These are phyloP conservation scores for Aspergillus pseudoglaucus DNA, from an alignment of 2,329 filamentous ascomycete genomes.

Conservation along the genomic window DNA sequence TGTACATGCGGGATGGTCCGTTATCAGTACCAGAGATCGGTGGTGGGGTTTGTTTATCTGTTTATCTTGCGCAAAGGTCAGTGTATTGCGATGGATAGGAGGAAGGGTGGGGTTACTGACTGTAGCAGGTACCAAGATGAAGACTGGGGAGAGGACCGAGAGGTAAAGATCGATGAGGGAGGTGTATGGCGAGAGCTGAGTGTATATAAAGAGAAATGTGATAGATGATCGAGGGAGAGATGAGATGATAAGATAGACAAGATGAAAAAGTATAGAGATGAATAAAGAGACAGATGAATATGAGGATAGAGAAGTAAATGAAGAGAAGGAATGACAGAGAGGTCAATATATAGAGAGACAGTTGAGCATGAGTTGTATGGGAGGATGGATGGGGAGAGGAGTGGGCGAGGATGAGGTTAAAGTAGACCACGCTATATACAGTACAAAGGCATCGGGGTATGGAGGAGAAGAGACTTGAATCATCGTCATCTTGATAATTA, in stretches of 20 bases:
- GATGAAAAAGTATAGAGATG: slow-evolving; percentile 7
- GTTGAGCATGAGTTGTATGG: not conserved
- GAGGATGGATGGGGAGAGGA: not conserved
- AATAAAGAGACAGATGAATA: not conserved
- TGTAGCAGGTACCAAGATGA: not conserved
- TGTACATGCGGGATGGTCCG: slow-evolving; percentile 3
- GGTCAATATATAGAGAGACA: not conserved
- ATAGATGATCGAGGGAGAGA: not conserved
- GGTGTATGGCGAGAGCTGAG: not conserved
- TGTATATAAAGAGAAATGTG: not conserved
- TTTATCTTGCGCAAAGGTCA: not conserved
- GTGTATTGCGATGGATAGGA: not conserved
- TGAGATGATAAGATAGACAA: not conserved
- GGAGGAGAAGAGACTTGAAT: not conserved
- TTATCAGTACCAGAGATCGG: not conserved
- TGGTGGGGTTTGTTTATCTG: not conserved
- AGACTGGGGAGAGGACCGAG: not conserved
- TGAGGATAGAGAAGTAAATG: not conserved
- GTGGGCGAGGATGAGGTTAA: not conserved
- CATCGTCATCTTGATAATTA: not conserved
- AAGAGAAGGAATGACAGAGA: slow-evolving; percentile 1
- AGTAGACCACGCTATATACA: not conserved
- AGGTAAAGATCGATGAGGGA: not conserved
- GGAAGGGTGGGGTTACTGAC: not conserved
- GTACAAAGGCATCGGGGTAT: not conserved